Evolutionary conservation across 768 basidiomycete species (phyloP), one percentile per base, ranked within the genome.

Genomic region (Gyrodon lividus): DNA sequence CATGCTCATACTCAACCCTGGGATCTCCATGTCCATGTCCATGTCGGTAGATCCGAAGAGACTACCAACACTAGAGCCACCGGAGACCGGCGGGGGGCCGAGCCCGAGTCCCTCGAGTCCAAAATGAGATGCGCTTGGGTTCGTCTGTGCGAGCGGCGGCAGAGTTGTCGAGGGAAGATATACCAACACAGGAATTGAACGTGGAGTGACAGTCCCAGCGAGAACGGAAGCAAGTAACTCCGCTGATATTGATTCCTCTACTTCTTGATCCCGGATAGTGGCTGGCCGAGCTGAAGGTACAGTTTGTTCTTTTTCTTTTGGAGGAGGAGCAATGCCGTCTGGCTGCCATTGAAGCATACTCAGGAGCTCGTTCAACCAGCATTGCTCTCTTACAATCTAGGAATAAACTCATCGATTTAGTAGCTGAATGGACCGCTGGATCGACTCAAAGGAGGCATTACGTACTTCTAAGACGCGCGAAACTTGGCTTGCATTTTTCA

Each of bases 331-430:
- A 30, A 41, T 43, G 33, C 24, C 40, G 22, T 89, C 87, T 4
- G 81, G 74, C 23, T 68, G 66, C 89, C 90, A 92, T 12, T 78
- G 68, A 40, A 79, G 82, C 40, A 78, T 75, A 4, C 71, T 60
- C 19, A 92, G 66, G n/a, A 77, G 76, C 59, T 87, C 86, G 60
- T 92, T 92, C 16, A 92, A 61, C 90, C 90, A 92, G 59, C 85
- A 87, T 68, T 92, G 90, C 54, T 92, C 89, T 52, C 79, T 77
- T 5, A 92, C 87, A 59, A 92, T 54, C 51, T 57, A 33, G 23
- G 23, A 37, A 35, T 5, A 37, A 34, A 16, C 13, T 33, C 24
- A 40, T 46, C 13, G 45, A 48, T 20, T n/a, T 9, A 12, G 38
- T 20, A n/a, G 48, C 28, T 13, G 28, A 35, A 34, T 24, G 20